Conservation (phyloP, 139 green algal genomes). For the Chlorella ohadii region DNA sequence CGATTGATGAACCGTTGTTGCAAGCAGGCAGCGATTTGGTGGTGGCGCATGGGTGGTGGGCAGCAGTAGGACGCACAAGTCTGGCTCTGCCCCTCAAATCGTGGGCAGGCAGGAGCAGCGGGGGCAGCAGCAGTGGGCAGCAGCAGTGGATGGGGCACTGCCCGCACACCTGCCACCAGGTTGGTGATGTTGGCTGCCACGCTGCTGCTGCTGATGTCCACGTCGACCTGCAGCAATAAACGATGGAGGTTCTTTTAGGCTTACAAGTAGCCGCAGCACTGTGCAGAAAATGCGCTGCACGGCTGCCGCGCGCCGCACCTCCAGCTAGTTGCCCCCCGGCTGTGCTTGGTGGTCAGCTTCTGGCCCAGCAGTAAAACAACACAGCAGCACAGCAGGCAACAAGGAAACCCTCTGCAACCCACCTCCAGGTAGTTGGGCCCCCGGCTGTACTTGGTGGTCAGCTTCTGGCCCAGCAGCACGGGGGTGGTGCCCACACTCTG, state of each 20-base stretch:
- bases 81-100: background rate
- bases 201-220: conserved; percentile 50
- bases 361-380: conserved; percentile 52
- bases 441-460: conserved; percentile 58
- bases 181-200: conserved; percentile 48
- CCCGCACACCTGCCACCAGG: conserved; percentile 29
- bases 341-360: conserved; percentile 65
- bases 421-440: conserved; percentile 11
- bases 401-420: no score
- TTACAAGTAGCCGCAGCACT: no score
- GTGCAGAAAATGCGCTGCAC: no score
- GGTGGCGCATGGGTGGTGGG: no score
- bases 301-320: background rate
- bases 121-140: no score
- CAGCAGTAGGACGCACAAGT: no score
- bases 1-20: no score
- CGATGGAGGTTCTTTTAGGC: no score
- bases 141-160: background rate
- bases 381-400: no score
- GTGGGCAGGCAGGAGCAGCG: no score
- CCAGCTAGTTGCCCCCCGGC: conserved; percentile 5
- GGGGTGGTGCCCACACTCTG: conserved; percentile 67
- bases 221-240: conserved; percentile 35
- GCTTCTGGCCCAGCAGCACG: conserved; percentile 66
- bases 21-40: no score